Percentiles rank a stretch among this genome's conserved stretches.
Evolutionary conservation across 2,329 filamentous ascomycete genomes (phyloP).

Genomic region (Trichoderma asperellum): DNA sequence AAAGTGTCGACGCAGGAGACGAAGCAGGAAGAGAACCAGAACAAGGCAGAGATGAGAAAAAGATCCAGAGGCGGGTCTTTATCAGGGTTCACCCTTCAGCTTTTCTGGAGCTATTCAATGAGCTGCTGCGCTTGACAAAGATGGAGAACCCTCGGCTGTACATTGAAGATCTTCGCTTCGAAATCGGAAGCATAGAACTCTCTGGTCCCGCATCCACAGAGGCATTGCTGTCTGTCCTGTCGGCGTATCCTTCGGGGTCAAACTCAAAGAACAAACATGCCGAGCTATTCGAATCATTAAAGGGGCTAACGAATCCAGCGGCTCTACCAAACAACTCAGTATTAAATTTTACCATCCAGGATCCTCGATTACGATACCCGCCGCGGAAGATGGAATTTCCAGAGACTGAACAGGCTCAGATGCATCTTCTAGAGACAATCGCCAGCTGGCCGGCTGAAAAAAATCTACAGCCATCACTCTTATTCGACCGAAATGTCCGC

Average conservation of each 20-base stretch:
- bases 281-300: slow-evolving; percentile 55
- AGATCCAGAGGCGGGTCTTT: slow-evolving; percentile 55
- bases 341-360: slow-evolving; percentile 72
- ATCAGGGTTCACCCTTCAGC: slow-evolving; percentile 82
- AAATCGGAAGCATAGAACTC: slow-evolving; percentile 64
- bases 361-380: slow-evolving; percentile 81
- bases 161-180: slow-evolving; percentile 71
- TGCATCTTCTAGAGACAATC: slow-evolving; percentile 61
- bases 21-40: background rate
- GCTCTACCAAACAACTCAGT: slow-evolving; percentile 71
- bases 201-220: slow-evolving; percentile 76
- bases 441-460: slow-evolving; percentile 70
- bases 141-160: slow-evolving; percentile 64
- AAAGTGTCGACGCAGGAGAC: slow-evolving; percentile 11
- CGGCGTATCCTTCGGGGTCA: slow-evolving; percentile 48
- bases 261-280: slow-evolving; percentile 46
- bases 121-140: slow-evolving; percentile 61
- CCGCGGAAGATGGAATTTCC: slow-evolving; percentile 59
- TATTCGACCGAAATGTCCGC: slow-evolving; percentile 73
- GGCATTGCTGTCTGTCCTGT: slow-evolving; percentile 70
- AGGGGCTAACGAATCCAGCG: slow-evolving; percentile 67
- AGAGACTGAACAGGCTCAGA: slow-evolving; percentile 43
- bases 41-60: slow-evolving; percentile 31
- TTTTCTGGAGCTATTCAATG: slow-evolving; percentile 70
- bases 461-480: slow-evolving; percentile 48